Conservation (phyloP, 192 early-diverging fungal genomes). For the Chytriomyces hyalinus region DNA sequence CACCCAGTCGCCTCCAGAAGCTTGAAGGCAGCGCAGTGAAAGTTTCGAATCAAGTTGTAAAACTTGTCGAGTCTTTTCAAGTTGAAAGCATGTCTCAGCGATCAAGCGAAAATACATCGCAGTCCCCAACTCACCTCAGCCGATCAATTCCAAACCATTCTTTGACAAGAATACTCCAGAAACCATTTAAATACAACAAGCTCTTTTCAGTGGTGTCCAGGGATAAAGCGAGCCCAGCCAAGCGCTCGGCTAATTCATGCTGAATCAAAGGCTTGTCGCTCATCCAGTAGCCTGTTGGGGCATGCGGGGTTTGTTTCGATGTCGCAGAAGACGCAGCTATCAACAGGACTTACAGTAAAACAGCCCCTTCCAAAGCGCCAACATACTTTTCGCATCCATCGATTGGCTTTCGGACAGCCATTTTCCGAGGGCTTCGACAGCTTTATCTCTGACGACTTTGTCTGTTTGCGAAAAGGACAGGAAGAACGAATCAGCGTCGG, state of each 20-base stretch:
- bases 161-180: constrained; percentile 68
- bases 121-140: constrained; percentile 56
- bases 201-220: constrained; percentile 52
- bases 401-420: constrained; percentile 62
- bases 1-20: constrained; percentile 66
- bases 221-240: constrained; percentile 65
- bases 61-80: constrained; percentile 75
- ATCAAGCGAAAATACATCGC: background rate
- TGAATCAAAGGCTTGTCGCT: constrained; percentile 93
- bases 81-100: background rate
- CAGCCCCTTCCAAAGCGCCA: constrained; percentile 90
- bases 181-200: constrained; percentile 64
- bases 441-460: constrained; percentile 75
- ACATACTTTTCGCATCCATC: constrained; percentile 67
- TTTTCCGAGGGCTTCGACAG: constrained; percentile 62
- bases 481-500: background rate
- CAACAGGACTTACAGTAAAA: constrained; percentile 77
- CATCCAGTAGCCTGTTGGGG: constrained; percentile 85
- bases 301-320: background rate
- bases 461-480: constrained; percentile 50
- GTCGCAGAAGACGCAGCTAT: background rate
- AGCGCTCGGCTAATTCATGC: constrained; percentile 80
- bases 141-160: constrained; percentile 84
- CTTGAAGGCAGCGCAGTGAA: constrained; percentile 66
- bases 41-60: constrained; percentile 71